Evolutionary conservation across 1,139 yeast species (phyloP).

Genomic region (Suhomyces panamericanus): DNA sequence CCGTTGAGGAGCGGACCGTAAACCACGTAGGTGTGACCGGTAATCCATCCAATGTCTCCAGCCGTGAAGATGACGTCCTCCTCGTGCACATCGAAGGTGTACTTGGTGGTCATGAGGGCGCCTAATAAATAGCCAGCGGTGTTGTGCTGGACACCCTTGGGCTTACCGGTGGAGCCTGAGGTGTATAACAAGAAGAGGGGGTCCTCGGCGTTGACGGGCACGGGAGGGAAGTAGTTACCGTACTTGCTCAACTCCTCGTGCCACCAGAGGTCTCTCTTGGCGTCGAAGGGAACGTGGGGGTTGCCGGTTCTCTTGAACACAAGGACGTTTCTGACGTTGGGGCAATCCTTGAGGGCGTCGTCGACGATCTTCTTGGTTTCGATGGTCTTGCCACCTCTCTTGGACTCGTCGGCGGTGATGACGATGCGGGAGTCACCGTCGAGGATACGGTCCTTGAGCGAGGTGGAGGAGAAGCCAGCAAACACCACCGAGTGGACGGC

Average conservation of each 20-base stretch:
- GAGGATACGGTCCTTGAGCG: constrained; percentile 71
- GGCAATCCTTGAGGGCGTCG: constrained; percentile 71
- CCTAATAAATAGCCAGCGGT: constrained; percentile 81
- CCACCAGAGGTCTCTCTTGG: constrained; percentile 77
- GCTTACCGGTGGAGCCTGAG: constrained; percentile 70
- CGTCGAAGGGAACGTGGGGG: constrained; percentile 59
- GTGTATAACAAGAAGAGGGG: constrained; percentile 65
- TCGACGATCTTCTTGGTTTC: constrained; percentile 83
- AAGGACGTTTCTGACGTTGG: constrained; percentile 65
- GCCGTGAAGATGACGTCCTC: constrained; percentile 78
- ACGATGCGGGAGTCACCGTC: constrained; percentile 76
- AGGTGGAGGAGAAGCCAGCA: constrained; percentile 79
- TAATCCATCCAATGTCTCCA: constrained; percentile 89
- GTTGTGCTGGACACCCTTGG: constrained; percentile 70
- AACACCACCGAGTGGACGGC: constrained; percentile 83
- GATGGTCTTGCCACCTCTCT: constrained; percentile 80
- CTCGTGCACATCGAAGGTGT: constrained; percentile 73
- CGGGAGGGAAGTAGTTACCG: constrained; percentile 64
- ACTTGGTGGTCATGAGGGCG: constrained; percentile 67
- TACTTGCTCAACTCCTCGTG: constrained; percentile 70
- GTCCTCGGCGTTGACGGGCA: constrained; percentile 59
- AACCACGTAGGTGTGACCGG: constrained; percentile 82
- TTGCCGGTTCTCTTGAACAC: constrained; percentile 77
- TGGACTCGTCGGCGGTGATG: constrained; percentile 78
- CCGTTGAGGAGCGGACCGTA: constrained; percentile 80